These are phyloP conservation scores for Viola odorata DNA, from an alignment of 345 rosid genomes.

Conservation along the genomic window DNA sequence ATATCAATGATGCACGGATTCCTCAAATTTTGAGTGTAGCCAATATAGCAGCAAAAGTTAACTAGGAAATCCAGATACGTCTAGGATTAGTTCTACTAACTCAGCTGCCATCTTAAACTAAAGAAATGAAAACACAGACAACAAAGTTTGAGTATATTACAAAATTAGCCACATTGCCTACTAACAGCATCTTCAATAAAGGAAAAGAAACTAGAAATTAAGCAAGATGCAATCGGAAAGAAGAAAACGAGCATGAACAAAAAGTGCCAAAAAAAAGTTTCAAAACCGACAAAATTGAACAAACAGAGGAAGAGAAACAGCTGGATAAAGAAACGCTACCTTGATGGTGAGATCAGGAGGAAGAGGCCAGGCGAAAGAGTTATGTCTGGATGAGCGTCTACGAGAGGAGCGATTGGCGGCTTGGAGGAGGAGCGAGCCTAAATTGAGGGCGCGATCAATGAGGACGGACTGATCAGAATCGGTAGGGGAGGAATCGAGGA, in stretches of 20 bases:
- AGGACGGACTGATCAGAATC: conserved; percentile 51
- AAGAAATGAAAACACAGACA: background rate
- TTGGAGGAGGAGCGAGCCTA: conserved; percentile 56
- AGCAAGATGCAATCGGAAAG: too few species aligned
- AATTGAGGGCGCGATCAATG: conserved; percentile 52
- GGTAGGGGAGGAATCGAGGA: conserved; percentile 47
- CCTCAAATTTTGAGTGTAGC: too few species aligned
- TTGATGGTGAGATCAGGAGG: conserved; percentile 79
- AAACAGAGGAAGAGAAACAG: background rate
- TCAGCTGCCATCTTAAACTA: too few species aligned
- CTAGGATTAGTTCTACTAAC: too few species aligned
- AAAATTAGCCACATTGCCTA: too few species aligned
- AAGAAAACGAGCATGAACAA: background rate
- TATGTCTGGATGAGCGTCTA: conserved; percentile 61
- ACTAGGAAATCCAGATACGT: too few species aligned
- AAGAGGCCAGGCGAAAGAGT: conserved; percentile 59
- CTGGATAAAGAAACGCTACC: conserved; percentile 20
- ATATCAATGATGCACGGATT: too few species aligned
- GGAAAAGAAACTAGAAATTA: background rate
- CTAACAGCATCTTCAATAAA: too few species aligned
- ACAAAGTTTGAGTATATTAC: background rate
- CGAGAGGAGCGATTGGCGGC: conserved; percentile 61
- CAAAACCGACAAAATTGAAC: background rate
- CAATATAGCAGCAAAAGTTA: too few species aligned
- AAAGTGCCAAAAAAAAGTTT: background rate